These are phyloP conservation scores for Verruconis gallopava DNA, from an alignment of 2,329 filamentous ascomycete genomes.

Conservation along the genomic window DNA sequence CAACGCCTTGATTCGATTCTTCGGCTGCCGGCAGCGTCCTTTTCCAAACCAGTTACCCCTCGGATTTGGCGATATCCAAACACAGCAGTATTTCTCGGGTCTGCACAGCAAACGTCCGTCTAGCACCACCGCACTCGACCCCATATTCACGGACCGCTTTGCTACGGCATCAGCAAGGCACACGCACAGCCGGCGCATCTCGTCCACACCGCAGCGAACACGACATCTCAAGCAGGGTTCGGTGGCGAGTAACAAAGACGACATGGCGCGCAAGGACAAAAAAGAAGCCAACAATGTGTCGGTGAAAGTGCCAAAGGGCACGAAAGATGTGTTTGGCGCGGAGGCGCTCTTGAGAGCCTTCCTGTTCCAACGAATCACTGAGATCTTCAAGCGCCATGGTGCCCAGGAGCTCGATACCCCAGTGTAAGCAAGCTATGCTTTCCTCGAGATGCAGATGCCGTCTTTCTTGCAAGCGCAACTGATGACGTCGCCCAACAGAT, in stretches of 20 bases:
- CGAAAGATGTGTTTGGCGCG: conserved; percentile 70
- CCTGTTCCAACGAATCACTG: conserved; percentile 63
- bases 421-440: no score
- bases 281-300: conserved; percentile 37
- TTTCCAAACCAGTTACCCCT: not conserved
- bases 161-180: no score
- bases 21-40: not conserved
- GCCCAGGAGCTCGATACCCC: not conserved
- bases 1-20: not conserved
- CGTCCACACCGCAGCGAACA: no score
- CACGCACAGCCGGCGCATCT: not conserved
- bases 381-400: conserved; percentile 55
- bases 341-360: conserved; percentile 71
- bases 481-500: no score
- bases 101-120: not conserved
- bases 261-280: not conserved
- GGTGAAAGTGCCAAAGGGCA: conserved; percentile 84
- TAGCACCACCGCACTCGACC: not conserved
- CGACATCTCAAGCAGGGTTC: no score
- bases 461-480: no score
- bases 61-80: not conserved
- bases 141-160: not conserved
- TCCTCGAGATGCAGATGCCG: conserved; percentile 37
- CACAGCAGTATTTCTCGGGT: not conserved
- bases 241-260: no score